Evolutionary conservation across 768 basidiomycete species (phyloP).

Genomic region (Leccinum boreale): DNA sequence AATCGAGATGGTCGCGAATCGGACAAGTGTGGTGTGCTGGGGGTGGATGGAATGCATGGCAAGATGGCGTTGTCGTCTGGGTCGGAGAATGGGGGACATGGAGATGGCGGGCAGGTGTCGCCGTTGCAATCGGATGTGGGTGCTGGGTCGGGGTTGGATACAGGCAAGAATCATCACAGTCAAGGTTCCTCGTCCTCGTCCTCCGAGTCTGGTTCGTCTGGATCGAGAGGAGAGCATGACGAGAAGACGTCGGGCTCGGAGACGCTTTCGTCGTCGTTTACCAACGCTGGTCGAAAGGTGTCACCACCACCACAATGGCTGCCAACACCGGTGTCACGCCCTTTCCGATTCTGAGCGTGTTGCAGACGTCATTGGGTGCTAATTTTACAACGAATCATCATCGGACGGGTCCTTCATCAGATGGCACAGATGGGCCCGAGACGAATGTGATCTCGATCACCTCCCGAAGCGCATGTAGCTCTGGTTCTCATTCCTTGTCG

Average conservation of each 20-base stretch:
- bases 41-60: conserved; percentile 3
- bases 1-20: conserved; percentile 6
- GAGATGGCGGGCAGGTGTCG: not conserved
- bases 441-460: conserved; percentile 1
- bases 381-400: not conserved
- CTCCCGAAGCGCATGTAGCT: conserved; percentile 2
- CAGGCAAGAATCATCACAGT: too few species aligned
- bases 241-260: too few species aligned
- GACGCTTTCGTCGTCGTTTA: too few species aligned
- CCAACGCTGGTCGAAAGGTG: too few species aligned
- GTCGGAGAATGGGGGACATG: conserved; percentile 7
- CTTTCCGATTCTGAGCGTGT: conserved; percentile 19
- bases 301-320: not conserved
- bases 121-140: not conserved
- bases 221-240: too few species aligned
- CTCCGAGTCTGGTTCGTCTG: too few species aligned
- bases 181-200: too few species aligned
- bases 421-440: conserved; percentile 3
- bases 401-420: not conserved
- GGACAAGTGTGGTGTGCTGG: conserved; percentile 9
- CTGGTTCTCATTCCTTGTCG: not conserved
- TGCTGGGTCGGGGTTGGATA: too few species aligned
- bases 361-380: not conserved
- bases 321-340: conserved; percentile 3
- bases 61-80: not conserved